Evolutionary conservation across 2,329 filamentous ascomycete species (phyloP), one percentile per base, ranked within the genome.

Genomic region (Hypoxylon sp.): DNA sequence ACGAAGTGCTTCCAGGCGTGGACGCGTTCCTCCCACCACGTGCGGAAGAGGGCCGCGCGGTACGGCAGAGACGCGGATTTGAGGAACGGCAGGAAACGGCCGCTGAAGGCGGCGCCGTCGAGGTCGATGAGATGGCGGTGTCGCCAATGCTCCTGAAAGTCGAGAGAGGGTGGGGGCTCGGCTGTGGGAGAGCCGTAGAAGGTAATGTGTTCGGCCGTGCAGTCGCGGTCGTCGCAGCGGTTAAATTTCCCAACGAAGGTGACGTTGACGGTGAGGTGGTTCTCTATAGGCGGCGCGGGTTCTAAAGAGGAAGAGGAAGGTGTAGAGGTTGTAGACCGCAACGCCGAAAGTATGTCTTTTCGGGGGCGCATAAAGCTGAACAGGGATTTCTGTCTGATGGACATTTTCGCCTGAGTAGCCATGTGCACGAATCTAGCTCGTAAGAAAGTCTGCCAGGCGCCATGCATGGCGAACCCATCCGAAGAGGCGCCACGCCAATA

Each of bases 11-110:
- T 79, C 89, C 89, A 91, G 0, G 86, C 82, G 13, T 87, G 80
- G 1, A 91, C 77, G 1, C 89, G 82, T 34, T 85, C 82, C 70
- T 90, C 89, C 72, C 89, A 88, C 89, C 89, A 91, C 62, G 90
- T 88, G 23, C 83, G 81, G 75, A 89, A 91, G 23, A 90, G 79
- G 2, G 86, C 89, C 0, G 85, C 84, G 67, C 89, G 89, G 74
- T 90, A 84, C 0, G 86, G 85, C 1, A 89, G 75, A 2, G 82
- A 86, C 1, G 77, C 82, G 11, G 82, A 85, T 13, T 80, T 77
- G 11, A 90, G 75, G 71, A 89, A 89, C 0, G 80, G 80, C 7
- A 83, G 74, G 71, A 83, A 87, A 0, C 85, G 80, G 2, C 83
- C 85, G 56, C 79, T 82, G 71, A 85, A 85, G 0, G 79, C 81